Evolutionary conservation across 441 rosid genomes (phyloP).

Genomic region (Manihot esculenta): DNA sequence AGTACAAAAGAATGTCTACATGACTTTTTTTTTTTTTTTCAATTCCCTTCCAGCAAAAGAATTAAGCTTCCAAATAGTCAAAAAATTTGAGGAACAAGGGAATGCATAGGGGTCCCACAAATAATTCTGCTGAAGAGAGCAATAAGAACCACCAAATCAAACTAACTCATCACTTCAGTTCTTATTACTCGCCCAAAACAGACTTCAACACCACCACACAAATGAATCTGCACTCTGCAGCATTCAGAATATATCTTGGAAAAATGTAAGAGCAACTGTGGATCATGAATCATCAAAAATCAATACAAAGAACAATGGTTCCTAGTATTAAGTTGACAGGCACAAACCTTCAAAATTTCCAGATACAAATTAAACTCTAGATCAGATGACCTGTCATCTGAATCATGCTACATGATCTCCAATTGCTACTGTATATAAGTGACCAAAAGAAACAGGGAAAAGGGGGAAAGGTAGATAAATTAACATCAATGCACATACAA

Average conservation of each 20-base stretch:
- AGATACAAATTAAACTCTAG: neutral
- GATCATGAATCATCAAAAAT: neutral
- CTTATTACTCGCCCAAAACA: neutral
- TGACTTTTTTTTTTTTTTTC: too few species aligned
- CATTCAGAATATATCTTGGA: neutral
- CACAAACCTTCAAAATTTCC: neutral
- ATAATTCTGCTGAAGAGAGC: neutral
- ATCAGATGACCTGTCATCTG: constrained; percentile 10
- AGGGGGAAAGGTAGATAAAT: constrained; percentile 28
- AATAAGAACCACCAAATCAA: neutral
- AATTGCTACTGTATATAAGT: constrained; percentile 18
- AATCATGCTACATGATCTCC: constrained; percentile 8
- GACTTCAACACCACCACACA: too few species aligned
- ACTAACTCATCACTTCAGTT: too few species aligned
- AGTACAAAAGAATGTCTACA: too few species aligned
- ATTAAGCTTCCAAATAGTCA: neutral
- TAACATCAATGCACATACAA: too few species aligned
- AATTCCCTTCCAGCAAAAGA: neutral
- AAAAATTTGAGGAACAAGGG: neutral
- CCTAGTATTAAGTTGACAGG: neutral
- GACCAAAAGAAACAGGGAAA: constrained; percentile 9
- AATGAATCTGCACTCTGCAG: too few species aligned
- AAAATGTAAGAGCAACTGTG: too few species aligned
- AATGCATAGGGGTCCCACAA: too few species aligned
- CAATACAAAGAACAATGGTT: neutral